Percentiles rank a stretch among this genome's conserved stretches.
These are phyloP conservation scores for Tulasnella sp. DNA, from an alignment of 768 basidiomycete species.

Conservation along the genomic window DNA sequence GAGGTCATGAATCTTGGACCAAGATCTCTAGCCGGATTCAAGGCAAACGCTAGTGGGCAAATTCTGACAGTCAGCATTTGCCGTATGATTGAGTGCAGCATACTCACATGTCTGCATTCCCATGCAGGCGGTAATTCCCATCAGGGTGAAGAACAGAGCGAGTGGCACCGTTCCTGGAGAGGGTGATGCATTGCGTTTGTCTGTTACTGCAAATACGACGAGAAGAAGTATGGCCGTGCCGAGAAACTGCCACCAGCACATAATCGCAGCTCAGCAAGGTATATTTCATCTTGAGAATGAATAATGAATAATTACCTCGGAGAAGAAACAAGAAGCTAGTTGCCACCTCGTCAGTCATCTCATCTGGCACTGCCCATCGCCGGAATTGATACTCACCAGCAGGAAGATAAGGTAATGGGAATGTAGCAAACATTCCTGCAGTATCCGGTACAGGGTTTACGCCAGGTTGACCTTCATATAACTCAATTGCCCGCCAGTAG, in stretches of 20 bases:
- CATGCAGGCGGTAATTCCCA: constrained; percentile 45
- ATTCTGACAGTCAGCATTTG: too few species aligned
- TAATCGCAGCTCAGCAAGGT: too few species aligned
- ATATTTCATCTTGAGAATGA: too few species aligned
- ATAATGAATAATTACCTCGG: constrained; percentile 3
- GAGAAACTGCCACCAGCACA: constrained; percentile 36
- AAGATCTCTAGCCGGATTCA: constrained; percentile 62
- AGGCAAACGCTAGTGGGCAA: constrained; percentile 47
- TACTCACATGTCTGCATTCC: constrained; percentile 59
- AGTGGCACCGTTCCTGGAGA: constrained; percentile 42
- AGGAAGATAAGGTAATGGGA: constrained; percentile 25
- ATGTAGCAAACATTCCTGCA: constrained; percentile 47
- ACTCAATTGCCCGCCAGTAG: constrained; percentile 47
- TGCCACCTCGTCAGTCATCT: too few species aligned
- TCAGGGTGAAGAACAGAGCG: constrained; percentile 40
- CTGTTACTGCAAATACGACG: constrained; percentile 40
- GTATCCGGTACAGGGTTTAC: constrained; percentile 29
- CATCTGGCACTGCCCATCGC: too few species aligned
- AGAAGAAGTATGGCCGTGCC: constrained; percentile 43
- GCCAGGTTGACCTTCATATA: constrained; percentile 40
- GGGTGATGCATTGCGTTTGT: constrained; percentile 38
- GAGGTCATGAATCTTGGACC: constrained; percentile 57
- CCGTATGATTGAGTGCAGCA: too few species aligned
- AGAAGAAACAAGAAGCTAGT: constrained; percentile 28
- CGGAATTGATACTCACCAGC: constrained; percentile 28